Percentiles rank a stretch among this genome's conserved stretches.
These are phyloP conservation scores for Syzygium aromaticum DNA, from an alignment of 345 rosid genomes.

Conservation along the genomic window DNA sequence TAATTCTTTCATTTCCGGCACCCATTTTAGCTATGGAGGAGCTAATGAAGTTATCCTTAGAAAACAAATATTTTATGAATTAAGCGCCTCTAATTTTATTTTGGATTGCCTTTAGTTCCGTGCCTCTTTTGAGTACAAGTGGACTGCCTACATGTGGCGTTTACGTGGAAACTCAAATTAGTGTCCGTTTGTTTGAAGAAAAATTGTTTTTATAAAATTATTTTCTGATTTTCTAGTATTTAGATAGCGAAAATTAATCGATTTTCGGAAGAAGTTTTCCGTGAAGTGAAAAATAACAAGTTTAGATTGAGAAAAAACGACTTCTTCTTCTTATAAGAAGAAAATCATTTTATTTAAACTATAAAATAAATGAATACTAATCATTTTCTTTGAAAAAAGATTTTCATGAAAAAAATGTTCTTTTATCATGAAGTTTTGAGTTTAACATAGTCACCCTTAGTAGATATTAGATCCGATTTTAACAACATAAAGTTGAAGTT, in stretches of 20 bases:
- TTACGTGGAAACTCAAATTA: background rate
- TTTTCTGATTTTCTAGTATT: background rate
- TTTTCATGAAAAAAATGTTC: too few relatives aligned
- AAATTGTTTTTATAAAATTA: background rate
- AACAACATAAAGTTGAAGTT: background rate
- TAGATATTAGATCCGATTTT: background rate
- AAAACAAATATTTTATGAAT: background rate
- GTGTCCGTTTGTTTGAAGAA: background rate
- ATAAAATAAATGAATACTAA: background rate
- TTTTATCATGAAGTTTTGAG: too few relatives aligned
- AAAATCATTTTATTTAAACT: background rate
- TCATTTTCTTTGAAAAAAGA: too few relatives aligned
- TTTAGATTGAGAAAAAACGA: background rate
- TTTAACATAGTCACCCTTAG: too few relatives aligned
- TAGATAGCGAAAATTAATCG: background rate
- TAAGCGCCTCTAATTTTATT: background rate
- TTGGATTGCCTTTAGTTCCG: background rate
- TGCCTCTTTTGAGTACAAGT: background rate
- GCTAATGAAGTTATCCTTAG: background rate
- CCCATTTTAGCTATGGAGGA: background rate
- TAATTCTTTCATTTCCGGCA: background rate
- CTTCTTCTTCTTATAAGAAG: background rate
- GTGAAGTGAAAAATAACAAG: background rate
- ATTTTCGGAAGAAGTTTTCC: background rate
- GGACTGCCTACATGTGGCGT: background rate